Evolutionary conservation across 352 stramenopile species (phyloP), one percentile per base, ranked within the genome.

Genomic region (Pythium dissotocum): DNA sequence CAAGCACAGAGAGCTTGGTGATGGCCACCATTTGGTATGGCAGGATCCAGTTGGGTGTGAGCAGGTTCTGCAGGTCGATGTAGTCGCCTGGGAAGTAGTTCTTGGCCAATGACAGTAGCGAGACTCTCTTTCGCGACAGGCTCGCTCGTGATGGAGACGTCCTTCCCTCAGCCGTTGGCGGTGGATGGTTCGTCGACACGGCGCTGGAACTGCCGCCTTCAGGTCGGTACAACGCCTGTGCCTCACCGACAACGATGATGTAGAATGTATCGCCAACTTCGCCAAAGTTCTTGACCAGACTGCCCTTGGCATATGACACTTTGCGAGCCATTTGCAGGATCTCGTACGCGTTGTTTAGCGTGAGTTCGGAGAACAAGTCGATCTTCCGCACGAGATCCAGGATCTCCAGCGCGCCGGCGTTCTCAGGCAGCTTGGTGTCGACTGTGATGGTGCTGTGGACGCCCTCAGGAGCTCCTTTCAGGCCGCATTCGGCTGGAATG

Each of bases 391-490:
- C 88, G 12, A 97, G 77, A 58, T 96, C 88, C 2, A 97, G 73
- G 33, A 93, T 90, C 54, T 95, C 86, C 5, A 97, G 72, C 4
- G 89, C 89, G 0, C 84, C 78, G 10, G 85, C 76, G 65, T 95
- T 89, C 57, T 94, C 86, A 0, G 88, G 87, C 0, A 88, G 76
- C 62, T 90, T 88, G 7, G 89, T 79, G 28, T 90, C 78, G 6
- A 97, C 63, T 0, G 78, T 91, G 61, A 97, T 92, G 4, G 90
- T 97, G 60, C 94, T 95, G 59, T 97, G 77, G 4, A 97, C 88
- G 4, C 90, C 90, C 65, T 94, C 83, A 5, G 94, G 95, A 8
- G 96, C 94, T 3, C 96, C 90, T 38, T 87, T 80, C 0, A 99
- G 78, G 4, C 89, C 89, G 24, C 77, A 87, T 32, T 87, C 83